Conservation (phyloP, 1,284 basidiomycete genomes). For the Ganoderma sp. region DNA sequence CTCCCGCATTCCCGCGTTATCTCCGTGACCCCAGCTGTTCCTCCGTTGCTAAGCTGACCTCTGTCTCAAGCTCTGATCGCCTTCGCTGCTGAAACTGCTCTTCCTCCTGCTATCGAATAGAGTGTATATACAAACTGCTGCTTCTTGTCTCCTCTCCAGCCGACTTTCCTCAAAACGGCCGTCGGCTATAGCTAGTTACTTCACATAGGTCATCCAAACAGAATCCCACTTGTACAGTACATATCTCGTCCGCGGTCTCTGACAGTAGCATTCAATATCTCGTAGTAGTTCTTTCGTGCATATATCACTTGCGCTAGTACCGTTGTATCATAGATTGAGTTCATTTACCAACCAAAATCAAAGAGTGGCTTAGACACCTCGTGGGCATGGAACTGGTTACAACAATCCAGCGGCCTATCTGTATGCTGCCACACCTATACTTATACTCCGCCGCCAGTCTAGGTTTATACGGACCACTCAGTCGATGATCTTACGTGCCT, state of each 20-base stretch:
- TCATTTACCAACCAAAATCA: neutral
- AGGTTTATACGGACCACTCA: neutral
- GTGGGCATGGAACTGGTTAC: too few relatives aligned
- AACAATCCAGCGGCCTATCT: too few relatives aligned
- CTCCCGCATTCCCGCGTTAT: neutral
- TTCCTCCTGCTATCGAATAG: neutral
- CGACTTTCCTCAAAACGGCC: neutral
- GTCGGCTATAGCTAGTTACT: neutral
- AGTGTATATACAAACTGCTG: neutral
- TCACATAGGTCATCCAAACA: neutral
- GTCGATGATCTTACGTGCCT: neutral
- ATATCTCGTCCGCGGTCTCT: neutral
- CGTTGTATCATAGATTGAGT: neutral
- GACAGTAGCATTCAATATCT: neutral
- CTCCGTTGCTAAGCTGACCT: neutral
- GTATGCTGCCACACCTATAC: too few relatives aligned
- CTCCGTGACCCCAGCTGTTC: neutral
- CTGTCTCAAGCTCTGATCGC: neutral
- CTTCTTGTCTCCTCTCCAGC: neutral
- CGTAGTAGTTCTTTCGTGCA: neutral
- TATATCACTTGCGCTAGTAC: neutral
- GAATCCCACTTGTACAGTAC: neutral
- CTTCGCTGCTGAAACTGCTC: neutral
- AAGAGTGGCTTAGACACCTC: neutral
- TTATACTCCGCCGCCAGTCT: neutral